Evolutionary conservation across 2,329 filamentous ascomycete species (phyloP), one percentile per base, ranked within the genome.

Genomic region (Aspergillus fructus): DNA sequence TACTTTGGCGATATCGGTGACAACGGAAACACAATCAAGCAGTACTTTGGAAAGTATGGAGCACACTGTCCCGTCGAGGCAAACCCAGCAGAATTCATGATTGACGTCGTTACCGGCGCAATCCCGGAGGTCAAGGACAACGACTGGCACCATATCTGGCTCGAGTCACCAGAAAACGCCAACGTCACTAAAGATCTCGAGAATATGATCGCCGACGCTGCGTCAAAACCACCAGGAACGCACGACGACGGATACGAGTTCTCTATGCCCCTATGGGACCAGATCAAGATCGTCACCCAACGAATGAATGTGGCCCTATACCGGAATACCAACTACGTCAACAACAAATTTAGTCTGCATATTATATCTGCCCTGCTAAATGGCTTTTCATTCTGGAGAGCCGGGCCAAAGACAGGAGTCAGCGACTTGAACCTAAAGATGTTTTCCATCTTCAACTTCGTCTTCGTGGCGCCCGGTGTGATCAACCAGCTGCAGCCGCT

Each of bases 121-220:
- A 66, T 81, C 1, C 79, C 78, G 0, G 76, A 78, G 41, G 27
- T 30, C 27, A 30, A 30, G 27, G 78, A 76, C 39, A 76, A 87
- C 34, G 81, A 90, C 65, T 92, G 89, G 89, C 85, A 88, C 64
- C 79, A 90, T 40, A 84, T 90, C 63, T 92, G 89, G 89, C 73
- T 78, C 6, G 81, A 83, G 13, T 90, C 86, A 0, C 76, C 83
- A 4, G 83, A 90, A 66, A 81, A 85, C 49, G 72, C 78, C 17
- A 69, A 74, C 1, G 78, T 89, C 2, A 72, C 84, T 2, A 72
- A 83, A 12, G 85, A 91, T 61, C 89, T 92, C 34, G 80, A 87
- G 45, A 74, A 76, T 1, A 84, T 91, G 42, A 85, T 89, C 74
- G 51, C 74, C 65, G 65, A 78, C 62, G 73, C 73, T 5, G 72